phyloP scores from a whole-genome alignment of 768 basidiomycete species.

The Leccinum subtestaceum region DNA sequence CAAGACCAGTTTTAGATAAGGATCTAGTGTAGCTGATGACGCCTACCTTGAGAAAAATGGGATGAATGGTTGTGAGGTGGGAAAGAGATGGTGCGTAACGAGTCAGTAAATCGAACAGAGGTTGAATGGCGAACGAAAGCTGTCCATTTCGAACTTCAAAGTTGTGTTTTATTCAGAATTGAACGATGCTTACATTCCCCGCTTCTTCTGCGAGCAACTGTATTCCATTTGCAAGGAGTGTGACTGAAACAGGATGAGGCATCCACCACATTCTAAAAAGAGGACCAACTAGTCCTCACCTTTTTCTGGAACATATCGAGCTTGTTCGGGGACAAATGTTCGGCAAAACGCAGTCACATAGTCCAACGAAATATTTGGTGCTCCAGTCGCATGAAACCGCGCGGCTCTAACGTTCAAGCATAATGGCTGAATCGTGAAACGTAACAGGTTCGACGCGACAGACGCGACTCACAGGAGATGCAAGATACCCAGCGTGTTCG shows the following conservation, averaged over 20 bases:
- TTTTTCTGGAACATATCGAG: constrained; percentile 66
- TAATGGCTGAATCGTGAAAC: background rate
- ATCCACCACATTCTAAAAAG: background rate
- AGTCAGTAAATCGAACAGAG: constrained; percentile 56
- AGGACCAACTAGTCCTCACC: constrained; percentile 36
- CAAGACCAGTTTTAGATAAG: background rate
- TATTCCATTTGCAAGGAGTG: constrained; percentile 64
- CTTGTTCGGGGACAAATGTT: constrained; percentile 59
- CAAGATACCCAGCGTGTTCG: constrained; percentile 62
- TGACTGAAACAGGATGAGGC: constrained; percentile 43
- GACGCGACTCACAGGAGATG: constrained; percentile 63
- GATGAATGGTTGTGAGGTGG: constrained; percentile 69
- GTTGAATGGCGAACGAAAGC: constrained; percentile 49
- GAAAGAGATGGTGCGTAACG: constrained; percentile 58
- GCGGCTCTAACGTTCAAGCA: constrained; percentile 46
- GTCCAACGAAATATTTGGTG: constrained; percentile 39
- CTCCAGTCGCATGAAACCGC: constrained; percentile 43
- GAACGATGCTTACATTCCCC: constrained; percentile 48
- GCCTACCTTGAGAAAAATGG: constrained; percentile 61
- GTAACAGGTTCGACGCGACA: background rate
- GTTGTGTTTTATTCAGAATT: background rate
- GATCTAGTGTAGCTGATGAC: background rate
- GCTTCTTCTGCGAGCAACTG: constrained; percentile 43
- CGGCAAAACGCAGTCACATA: constrained; percentile 58
- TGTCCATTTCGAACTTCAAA: constrained; percentile 29